These are phyloP conservation scores for Phaeosphaeriaceae sp. DNA, from an alignment of 2,329 filamentous ascomycete species.

Conservation along the genomic window DNA sequence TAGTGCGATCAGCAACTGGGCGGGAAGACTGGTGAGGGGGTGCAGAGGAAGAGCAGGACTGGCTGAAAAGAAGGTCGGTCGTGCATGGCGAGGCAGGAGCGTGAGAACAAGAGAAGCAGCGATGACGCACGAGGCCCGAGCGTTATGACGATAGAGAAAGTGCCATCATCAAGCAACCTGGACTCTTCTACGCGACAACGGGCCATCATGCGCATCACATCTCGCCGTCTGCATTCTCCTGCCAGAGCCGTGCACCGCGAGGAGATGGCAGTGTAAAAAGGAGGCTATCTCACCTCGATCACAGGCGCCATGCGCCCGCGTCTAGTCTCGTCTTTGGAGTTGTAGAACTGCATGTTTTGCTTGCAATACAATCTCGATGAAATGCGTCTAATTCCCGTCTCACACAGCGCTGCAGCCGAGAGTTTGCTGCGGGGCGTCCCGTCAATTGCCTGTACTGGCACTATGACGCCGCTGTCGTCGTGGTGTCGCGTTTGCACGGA, in stretches of 20 bases:
- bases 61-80: conserved; percentile 24
- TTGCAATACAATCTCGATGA: conserved; percentile 6
- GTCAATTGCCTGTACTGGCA: conserved; percentile 20
- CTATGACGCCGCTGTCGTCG: conserved; percentile 34
- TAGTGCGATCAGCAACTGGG: conserved; percentile 10
- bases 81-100: conserved; percentile 27
- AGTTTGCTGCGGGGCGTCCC: conserved; percentile 19
- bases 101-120: conserved; percentile 30
- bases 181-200: conserved; percentile 18
- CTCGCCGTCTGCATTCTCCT: not conserved
- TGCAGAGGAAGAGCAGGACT: conserved; percentile 17
- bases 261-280: conserved; percentile 1
- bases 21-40: conserved; percentile 17
- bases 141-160: conserved; percentile 29
- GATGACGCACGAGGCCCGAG: conserved; percentile 21
- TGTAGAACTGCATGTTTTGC: conserved; percentile 25
- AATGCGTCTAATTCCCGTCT: conserved; percentile 8
- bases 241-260: not conserved
- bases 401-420: conserved; percentile 14
- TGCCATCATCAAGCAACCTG: conserved; percentile 18
- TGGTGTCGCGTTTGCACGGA: conserved; percentile 27
- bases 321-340: conserved; percentile 18
- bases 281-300: conserved; percentile 39
- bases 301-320: conserved; percentile 37
- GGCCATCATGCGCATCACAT: conserved; percentile 10